Evolutionary conservation across 305 asterid species (phyloP), one percentile per base, ranked within the genome.

Genomic region (Fraxinus sp.): DNA sequence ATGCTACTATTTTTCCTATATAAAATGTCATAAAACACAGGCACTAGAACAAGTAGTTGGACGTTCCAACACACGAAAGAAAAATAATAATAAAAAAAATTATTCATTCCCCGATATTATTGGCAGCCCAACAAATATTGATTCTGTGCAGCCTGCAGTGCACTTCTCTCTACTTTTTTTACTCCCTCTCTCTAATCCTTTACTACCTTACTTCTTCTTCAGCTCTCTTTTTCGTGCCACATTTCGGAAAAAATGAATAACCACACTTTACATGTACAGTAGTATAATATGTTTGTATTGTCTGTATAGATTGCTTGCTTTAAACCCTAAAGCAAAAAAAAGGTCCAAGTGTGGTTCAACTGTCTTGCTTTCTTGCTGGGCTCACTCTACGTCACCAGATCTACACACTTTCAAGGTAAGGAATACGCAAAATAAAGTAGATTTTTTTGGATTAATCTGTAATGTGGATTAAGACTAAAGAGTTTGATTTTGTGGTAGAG

Each of bases 341-440:
- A 80, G 78, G 78, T 64, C 66, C 77, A 8, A 49, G 84, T 62
- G 81, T 84, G n/a, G 88, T 66, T 86, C 62, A 85, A 80, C 90
- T 75, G 87, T 59, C 52, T 84, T 80, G 84, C 83, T 82, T 89
- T 88, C 86, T 82, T 88, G 86, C 84, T 85, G 86, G 80, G 71
- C 85, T 85, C 85, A 81, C 83, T 86, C 78, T 16, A 49, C 88
- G 80, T 59, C 88, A 28, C 81, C 89, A 88, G 93, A 91, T 91
- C 93, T 91, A 79, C 66, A 26, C 68, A 80, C 10, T 81, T 76
- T 74, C 52, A 30, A 88, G 90, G 92, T 86, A 79, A 10, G 24
- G 46, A 3, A 0, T 57, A 16, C 81, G 62, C 36, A 11, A 20
- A 57, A 74, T 41, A 18, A 5, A 79, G 82, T 75, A 74, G 76